Evolutionary conservation across 306 rosid species (phyloP), one percentile per base, ranked within the genome.

Genomic region (Neltuma alba): DNA sequence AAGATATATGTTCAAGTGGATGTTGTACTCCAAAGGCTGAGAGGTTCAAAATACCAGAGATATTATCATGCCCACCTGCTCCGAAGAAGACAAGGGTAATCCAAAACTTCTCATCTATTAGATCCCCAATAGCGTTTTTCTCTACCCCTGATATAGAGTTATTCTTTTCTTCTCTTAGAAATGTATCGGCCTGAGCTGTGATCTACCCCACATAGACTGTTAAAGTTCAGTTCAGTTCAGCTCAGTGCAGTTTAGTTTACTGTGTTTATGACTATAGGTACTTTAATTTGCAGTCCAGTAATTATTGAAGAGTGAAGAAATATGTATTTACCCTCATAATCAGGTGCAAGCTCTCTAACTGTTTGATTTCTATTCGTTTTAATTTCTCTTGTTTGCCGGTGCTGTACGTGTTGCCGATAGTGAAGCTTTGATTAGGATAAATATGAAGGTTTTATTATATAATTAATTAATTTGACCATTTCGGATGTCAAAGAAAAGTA

Each of bases 1-100:
- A 58, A 36, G 73, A 48, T 20, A 12, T 15, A 7, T 31, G 30
- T 18, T 41, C 73, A 14, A 58, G 63, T 36, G 90, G 75, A 1
- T 89, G 86, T 62, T 80, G 72, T 63, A 90, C 93, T 40, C 93
- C 93, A 30, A 89, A 89, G 81, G 90, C 79, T 13, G 73, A 82
- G 21, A 87, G 86, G 68, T 83, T 75, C 83, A 82, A 83, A 73
- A 86, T 89, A 79, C 91, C 93, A 2, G 81, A 84, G 42, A 3
- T 69, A 15, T 70, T 80, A 23, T 75, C 87, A 20, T 89, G 93
- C 70, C 93, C 91, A 73, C 86, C 93, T 11, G 85, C 91, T 78
- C 93, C 93, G 64, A 90, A 86, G 86, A 90, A 90, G 81, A 80
- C 83, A 80, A 86, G 73, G 75, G 80, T 84, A 72, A 44, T 72